phyloP scores from a whole-genome alignment of 257 asterid genomes.

The Solanum dulcamara region DNA sequence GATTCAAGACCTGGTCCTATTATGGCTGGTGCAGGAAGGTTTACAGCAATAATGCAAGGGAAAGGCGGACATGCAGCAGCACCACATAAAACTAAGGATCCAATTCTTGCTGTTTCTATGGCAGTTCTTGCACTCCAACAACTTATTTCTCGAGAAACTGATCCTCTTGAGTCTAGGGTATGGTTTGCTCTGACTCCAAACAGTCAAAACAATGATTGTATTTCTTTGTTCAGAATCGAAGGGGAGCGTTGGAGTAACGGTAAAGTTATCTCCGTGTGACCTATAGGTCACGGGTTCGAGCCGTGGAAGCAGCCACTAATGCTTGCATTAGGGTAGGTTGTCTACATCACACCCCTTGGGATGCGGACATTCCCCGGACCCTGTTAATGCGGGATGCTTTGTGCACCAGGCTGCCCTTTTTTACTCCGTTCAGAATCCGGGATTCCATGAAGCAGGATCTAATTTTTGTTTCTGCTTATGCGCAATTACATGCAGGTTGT shows the following conservation, averaged over 20 bases:
- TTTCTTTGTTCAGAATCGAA: not conserved
- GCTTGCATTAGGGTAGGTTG: too few species aligned
- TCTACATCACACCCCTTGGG: too few species aligned
- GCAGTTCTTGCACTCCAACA: slow-evolving; percentile 67
- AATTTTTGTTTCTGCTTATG: not conserved
- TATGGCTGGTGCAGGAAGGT: slow-evolving; percentile 67
- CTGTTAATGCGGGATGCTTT: too few species aligned
- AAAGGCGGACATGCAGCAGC: slow-evolving; percentile 75
- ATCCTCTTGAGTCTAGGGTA: slow-evolving; percentile 72
- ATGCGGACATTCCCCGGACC: too few species aligned
- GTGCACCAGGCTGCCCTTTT: too few species aligned
- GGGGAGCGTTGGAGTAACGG: too few species aligned
- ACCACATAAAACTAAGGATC: slow-evolving; percentile 68
- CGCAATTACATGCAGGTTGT: slow-evolving; percentile 32
- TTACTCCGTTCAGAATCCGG: too few species aligned
- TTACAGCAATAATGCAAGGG: slow-evolving; percentile 51
- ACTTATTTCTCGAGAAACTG: slow-evolving; percentile 76
- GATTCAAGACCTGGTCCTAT: slow-evolving; percentile 60
- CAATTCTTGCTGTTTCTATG: slow-evolving; percentile 64
- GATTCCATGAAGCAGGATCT: not conserved
- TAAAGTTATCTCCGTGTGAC: too few species aligned
- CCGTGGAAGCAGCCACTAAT: too few species aligned
- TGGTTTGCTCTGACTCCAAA: not conserved
- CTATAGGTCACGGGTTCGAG: too few species aligned
- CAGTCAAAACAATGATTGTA: not conserved